Evolutionary conservation across 345 rosid genomes (phyloP), one percentile per base, ranked within the genome.

Genomic region (Erodium maritimum): DNA sequence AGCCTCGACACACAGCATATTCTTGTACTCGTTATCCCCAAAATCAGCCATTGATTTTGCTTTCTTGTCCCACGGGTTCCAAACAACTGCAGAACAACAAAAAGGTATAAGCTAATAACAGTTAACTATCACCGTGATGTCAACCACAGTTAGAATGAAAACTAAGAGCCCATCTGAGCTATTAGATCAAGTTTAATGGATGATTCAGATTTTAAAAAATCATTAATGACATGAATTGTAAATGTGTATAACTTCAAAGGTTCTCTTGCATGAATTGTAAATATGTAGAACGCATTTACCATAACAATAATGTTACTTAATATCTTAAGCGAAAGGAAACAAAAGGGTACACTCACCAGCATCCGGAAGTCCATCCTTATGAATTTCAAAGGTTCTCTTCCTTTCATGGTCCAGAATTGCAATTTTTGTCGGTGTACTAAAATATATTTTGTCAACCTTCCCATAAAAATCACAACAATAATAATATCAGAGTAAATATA

Each of bases 321-420:
- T n/a, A n/a, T n/a, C 34, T 29, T 29, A 29, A 3, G 34, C 5
- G 34, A 29, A 29, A 29, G 34, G 34, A 37, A 37, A 37, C 10
- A 12, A 37, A 12, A 37, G 46, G 6, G 10, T 6, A 37, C 24
- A 53, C 75, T 73, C 60, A 81, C 86, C 86, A n/a, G 83, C 86
- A 76, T 81, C 86, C 17, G 86, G 83, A 42, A 81, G 79, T 29
- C 87, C 87, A 70, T 81, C 87, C 68, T 81, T 81, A 50, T 80
- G 75, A 61, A 81, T 42, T 17, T 79, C 87, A 63, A 79, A 76
- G 21, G 87, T 81, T 58, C 83, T 73, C 74, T 81, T 81, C 63
- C 75, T 79, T 60, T 81, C 87, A 53, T 79, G 87, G 70, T 81
- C 87, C 58, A 81, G 67, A 59, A 81, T 79, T 17, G 86, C 86